Evolutionary conservation across 2,329 filamentous ascomycete genomes (phyloP), one percentile per base, ranked within the genome.

Genomic region (Metarhizium brunneum): DNA sequence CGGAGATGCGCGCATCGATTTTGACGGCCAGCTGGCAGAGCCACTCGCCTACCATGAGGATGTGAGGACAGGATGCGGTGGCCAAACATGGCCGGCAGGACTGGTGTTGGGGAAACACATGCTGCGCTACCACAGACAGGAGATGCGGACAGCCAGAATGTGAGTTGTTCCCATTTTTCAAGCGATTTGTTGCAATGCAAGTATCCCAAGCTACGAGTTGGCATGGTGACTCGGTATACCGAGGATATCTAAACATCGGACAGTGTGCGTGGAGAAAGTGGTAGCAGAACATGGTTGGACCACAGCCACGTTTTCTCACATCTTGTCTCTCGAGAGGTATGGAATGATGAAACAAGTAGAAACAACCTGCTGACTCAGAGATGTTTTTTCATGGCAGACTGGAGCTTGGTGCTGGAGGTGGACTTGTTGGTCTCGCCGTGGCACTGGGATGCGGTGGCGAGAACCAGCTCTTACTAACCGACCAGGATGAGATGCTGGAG

Each of bases 41-140:
- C 85, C 88, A 11, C 78, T 97, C 58, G 78, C 81, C 58, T 81
- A 97, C 16, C 87, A 89, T 65, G 91, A 96, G 70, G 92, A 97
- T 70, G 80, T 96, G 50, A 83, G 82, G 56, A 83, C 88, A 60
- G 94, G 94, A 58, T 97, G 94, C 70, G 94, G 94, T 51, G 94
- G 94, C 2, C 89, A 95, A 71, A 80, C 95, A 11, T 97, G 94
- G 94, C 92, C 92, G 3, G 92, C 92, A 0, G 94, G 94, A 11
- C 88, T 95, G 84, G 82, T 94, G 16, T 77, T 99, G 54, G 82
- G 88, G 20, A 90, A 87, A 70, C 95, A 97, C 68, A 81, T 97
- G 79, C 77, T 97, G 57, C 82, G 86, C 53, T 85, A 85, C 66
- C 87, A 89, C 63, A 76, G 75, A 59, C 73, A 80, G n/a, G 74